A percentile compares a stretch with the other conserved stretches of the same genome.
phyloP scores from a whole-genome alignment of 2,329 filamentous ascomycete genomes.

The Stachybotrys chartarum region DNA sequence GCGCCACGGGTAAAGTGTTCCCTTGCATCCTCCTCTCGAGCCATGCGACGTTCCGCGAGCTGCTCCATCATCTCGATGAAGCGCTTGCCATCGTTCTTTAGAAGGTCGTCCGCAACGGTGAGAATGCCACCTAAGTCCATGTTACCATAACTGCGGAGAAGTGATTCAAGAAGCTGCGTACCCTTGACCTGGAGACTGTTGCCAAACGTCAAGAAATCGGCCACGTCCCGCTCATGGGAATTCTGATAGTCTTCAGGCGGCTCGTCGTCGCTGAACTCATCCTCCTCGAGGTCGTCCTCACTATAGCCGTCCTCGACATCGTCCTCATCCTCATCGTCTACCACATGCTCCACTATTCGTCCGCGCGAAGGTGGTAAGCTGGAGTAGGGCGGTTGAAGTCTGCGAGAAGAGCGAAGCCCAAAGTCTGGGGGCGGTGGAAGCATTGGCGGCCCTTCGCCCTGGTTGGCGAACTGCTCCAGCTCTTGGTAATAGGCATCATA shows the following conservation, averaged over 20 bases:
- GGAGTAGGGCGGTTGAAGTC: conserved; percentile 19
- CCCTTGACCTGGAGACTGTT: conserved; percentile 93
- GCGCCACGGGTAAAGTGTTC: conserved; percentile 51
- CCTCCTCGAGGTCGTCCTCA: conserved; percentile 49
- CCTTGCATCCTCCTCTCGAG: conserved; percentile 80
- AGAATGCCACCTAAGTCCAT: conserved; percentile 79
- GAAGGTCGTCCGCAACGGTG: conserved; percentile 93
- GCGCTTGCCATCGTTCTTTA: conserved; percentile 98
- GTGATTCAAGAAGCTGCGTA: conserved; percentile 42
- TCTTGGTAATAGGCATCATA: conserved; percentile 99
- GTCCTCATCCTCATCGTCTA: conserved; percentile 48
- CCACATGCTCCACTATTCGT: conserved; percentile 63
- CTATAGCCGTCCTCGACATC: conserved; percentile 44
- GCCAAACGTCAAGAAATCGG: conserved; percentile 95
- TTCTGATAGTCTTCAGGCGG: conserved; percentile 61
- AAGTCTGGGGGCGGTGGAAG: conserved; percentile 49
- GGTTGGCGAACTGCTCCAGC: conserved; percentile 92
- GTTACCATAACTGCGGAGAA: conserved; percentile 38
- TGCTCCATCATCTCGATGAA: conserved; percentile 99
- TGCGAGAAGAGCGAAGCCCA: conserved; percentile 51
- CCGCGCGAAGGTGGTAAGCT: conserved; percentile 58
- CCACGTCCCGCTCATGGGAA: conserved; percentile 56
- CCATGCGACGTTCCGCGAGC: conserved; percentile 93
- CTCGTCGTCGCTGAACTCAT: conserved; percentile 59
- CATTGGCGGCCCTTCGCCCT: conserved; percentile 58